These are phyloP conservation scores for Phytophthora crassamura DNA, from an alignment of 352 stramenopile genomes.

Conservation along the genomic window DNA sequence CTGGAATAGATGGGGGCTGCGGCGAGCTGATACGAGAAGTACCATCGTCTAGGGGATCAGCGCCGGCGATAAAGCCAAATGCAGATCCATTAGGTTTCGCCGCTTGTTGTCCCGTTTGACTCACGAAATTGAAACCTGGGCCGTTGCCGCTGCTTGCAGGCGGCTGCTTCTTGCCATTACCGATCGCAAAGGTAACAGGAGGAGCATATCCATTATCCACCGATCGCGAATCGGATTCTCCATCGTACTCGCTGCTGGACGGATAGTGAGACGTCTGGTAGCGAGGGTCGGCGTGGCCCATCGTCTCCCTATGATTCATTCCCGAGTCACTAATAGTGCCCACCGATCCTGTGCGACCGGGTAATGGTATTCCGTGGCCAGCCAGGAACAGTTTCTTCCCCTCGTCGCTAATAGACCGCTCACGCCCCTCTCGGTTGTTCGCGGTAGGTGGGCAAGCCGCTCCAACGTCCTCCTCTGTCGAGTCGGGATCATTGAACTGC, in stretches of 20 bases:
- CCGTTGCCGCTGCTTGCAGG: slow-evolving; percentile 23
- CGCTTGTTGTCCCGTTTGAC: slow-evolving; percentile 21
- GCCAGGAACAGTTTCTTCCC: slow-evolving; percentile 83
- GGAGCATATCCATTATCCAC: slow-evolving; percentile 63
- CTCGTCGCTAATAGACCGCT: slow-evolving; percentile 86
- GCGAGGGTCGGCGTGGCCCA: slow-evolving; percentile 43
- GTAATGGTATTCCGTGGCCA: slow-evolving; percentile 47
- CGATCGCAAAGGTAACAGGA: slow-evolving; percentile 27
- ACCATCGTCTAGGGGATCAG: slow-evolving; percentile 49
- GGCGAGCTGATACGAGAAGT: slow-evolving; percentile 51
- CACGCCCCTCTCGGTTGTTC: slow-evolving; percentile 67
- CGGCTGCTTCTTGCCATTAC: slow-evolving; percentile 35
- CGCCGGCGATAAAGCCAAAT: slow-evolving; percentile 80
- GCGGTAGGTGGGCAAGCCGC: slow-evolving; percentile 65
- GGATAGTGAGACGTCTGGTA: slow-evolving; percentile 56
- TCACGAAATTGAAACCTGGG: slow-evolving; percentile 47
- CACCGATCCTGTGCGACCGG: slow-evolving; percentile 35
- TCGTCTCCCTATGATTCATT: slow-evolving; percentile 35
- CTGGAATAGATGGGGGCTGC: slow-evolving; percentile 41
- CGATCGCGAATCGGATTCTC: slow-evolving; percentile 52
- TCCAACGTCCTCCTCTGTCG: slow-evolving; percentile 59
- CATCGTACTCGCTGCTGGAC: slow-evolving; percentile 65
- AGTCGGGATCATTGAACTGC: slow-evolving; percentile 72
- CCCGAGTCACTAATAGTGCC: slow-evolving; percentile 40
- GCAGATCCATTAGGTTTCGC: slow-evolving; percentile 52